Conservation (phyloP, 768 basidiomycete genomes). For the Kwoniella bestiolae region DNA sequence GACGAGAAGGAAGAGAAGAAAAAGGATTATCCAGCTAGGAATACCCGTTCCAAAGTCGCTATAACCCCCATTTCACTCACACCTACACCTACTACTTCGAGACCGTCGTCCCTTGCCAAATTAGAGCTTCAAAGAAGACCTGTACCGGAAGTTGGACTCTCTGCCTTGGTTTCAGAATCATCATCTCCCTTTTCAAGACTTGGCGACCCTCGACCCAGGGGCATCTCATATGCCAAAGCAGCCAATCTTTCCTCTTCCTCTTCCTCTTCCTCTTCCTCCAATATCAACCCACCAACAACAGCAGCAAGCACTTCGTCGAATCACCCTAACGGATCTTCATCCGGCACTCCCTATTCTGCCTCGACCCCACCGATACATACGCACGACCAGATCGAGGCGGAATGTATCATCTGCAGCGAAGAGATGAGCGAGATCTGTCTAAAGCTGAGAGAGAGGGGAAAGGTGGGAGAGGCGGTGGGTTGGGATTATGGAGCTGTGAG, state of each 20-base stretch:
- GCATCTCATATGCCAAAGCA: neutral
- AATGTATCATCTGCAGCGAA: slow-evolving; percentile 22
- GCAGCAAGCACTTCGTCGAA: neutral
- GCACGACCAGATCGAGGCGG: slow-evolving; percentile 3
- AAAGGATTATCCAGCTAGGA: neutral
- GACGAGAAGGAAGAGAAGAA: neutral
- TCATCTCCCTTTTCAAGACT: too few relatives aligned
- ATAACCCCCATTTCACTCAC: neutral
- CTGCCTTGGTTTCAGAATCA: too few relatives aligned
- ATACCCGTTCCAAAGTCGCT: neutral
- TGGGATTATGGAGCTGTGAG: slow-evolving; percentile 21
- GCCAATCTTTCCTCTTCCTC: neutral
- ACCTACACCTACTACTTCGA: neutral
- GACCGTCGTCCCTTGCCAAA: too few relatives aligned
- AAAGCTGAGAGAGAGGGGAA: slow-evolving; percentile 15
- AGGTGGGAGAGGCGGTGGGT: slow-evolving; percentile 23
- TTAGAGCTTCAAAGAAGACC: too few relatives aligned
- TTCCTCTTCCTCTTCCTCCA: neutral
- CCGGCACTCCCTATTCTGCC: too few relatives aligned
- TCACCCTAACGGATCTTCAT: too few relatives aligned
- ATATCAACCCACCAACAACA: too few relatives aligned
- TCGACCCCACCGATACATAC: neutral
- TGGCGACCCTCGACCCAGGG: too few relatives aligned
- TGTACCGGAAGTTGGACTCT: neutral
- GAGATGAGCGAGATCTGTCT: slow-evolving; percentile 2